Conservation (phyloP, 169 alveolate species). For the Eimeria nieschulzi region DNA sequence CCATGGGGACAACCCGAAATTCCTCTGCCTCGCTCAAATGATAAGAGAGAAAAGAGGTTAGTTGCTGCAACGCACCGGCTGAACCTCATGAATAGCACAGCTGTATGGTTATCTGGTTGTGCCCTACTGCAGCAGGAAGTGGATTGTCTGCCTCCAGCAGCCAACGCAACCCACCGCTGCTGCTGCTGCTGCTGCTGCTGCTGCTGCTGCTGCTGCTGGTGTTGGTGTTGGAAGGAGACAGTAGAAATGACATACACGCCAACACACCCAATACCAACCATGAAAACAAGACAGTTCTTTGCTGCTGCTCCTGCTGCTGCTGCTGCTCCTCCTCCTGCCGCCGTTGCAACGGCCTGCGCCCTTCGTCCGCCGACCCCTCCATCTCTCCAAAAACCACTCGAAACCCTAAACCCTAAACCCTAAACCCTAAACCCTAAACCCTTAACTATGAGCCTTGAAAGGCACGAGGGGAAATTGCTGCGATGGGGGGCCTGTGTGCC, state of each 20-base stretch:
- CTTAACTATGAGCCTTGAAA: background rate
- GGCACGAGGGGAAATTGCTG: background rate
- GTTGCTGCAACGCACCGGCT: slow-evolving; percentile 64
- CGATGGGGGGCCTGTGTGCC: background rate
- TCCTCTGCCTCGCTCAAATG: slow-evolving; percentile 40
- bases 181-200: slow-evolving; percentile 36
- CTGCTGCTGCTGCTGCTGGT: slow-evolving; percentile 36
- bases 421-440: background rate
- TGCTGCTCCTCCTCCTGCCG: slow-evolving; percentile 40
- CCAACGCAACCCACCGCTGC: background rate
- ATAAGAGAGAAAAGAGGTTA: background rate
- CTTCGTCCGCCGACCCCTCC: background rate
- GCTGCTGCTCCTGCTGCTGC: slow-evolving; percentile 26
- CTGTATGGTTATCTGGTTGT: slow-evolving; percentile 69
- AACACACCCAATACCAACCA: slow-evolving; percentile 21
- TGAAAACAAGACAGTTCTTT: background rate
- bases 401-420: background rate
- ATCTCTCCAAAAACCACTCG: background rate
- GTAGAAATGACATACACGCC: background rate
- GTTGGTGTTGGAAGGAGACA: background rate
- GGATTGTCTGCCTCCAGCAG: slow-evolving; percentile 68
- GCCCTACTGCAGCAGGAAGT: slow-evolving; percentile 13
- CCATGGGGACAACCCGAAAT: slow-evolving; percentile 38
- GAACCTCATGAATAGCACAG: slow-evolving; percentile 62
- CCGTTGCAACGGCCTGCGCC: slow-evolving; percentile 8